phyloP scores from a whole-genome alignment of 2,329 filamentous ascomycete species.

The Fusarium veterinarium region DNA sequence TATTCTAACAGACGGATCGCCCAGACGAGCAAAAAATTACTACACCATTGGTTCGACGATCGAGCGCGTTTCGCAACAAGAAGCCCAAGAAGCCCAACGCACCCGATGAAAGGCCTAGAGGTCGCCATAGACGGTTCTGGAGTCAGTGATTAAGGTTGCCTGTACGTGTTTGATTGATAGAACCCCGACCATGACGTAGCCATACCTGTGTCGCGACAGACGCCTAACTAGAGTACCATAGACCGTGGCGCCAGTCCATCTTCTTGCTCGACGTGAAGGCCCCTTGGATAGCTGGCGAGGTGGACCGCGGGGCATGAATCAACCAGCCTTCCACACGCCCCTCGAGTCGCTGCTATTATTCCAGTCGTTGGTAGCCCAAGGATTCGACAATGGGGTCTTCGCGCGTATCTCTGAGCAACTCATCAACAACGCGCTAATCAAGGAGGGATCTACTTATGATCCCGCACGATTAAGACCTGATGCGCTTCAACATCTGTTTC shows the following conservation, averaged over 20 bases:
- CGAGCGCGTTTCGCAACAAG: conserved; percentile 39
- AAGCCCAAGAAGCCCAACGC: conserved; percentile 37
- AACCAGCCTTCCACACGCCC: conserved; percentile 76
- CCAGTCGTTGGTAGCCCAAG: conserved; percentile 78
- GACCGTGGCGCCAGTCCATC: conserved; percentile 68
- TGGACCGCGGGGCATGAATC: conserved; percentile 67
- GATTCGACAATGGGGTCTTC: conserved; percentile 74
- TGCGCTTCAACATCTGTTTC: conserved; percentile 81
- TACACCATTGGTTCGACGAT: conserved; percentile 35
- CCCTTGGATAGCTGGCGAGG: conserved; percentile 68
- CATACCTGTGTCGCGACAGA: conserved; percentile 33
- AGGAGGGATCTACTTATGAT: conserved; percentile 77
- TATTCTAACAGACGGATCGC: conserved; percentile 42
- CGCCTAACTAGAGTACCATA: conserved; percentile 45
- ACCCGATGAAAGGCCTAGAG: conserved; percentile 47
- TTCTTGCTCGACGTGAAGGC: conserved; percentile 63
- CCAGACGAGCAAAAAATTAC: conserved; percentile 41
- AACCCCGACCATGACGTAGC: conserved; percentile 46
- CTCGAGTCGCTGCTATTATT: conserved; percentile 90
- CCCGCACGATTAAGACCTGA: conserved; percentile 78
- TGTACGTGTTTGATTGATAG: conserved; percentile 47
- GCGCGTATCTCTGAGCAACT: conserved; percentile 78
- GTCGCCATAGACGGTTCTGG: conserved; percentile 42
- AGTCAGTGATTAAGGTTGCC: conserved; percentile 47
- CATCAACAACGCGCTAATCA: conserved; percentile 78